Base-by-base conservation (phyloP, 768 basidiomycete genomes). In the Tephrocybe sp. region DNA sequence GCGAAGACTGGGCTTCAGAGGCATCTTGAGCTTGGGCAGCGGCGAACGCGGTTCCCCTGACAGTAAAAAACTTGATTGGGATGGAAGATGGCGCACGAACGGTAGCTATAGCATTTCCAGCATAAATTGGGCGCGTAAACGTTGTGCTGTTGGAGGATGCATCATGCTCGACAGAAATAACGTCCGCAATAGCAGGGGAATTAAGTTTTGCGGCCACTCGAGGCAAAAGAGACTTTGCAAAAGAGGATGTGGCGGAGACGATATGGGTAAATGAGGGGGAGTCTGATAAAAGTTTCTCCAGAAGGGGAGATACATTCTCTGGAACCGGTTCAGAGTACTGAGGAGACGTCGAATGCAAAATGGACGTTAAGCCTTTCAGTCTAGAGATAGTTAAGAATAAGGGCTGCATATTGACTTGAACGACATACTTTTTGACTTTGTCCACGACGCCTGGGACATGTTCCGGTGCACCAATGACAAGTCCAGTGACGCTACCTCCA, bases 91-190 rank as follows among this genome's bases (percentile, higher is more conserved):
- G 73, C 0, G 88, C 89, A 51, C 85, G 84, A 57, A 99, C 86
- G 36, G 94, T 95, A 21, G 94, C 80, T 48, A 98, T 92, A 38
- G 97, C 97, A 62, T 98, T 98, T 42, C 97, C 97, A 19, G 97
- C 97, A 60, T 99, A 98, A 60, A 98, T 97, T 22, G 92, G 93
- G 21, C 95, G 88, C 4, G 88, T 84, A 66, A 94, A 98, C 1
- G 84, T 91, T 31, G 91, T 92, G 58, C 75, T 78, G 56, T 87
- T 85, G 27, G 83, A 81, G 3, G 84, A 66, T 23, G 68, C 47
- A 60, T 91, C 86, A 64, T 91, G 84, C 33, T 84, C 76, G 55
- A 97, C 73, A 12, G 86, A 87, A 27, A 85, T 89, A 58, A 98
- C 81, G 68, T 98, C 94, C 27, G 93, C 93, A 52, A 97, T 79